A percentile compares a stretch with the other conserved stretches of the same genome.
These are phyloP conservation scores for Phytomonas francai DNA, from an alignment of 208 protist genomes.

Conservation along the genomic window DNA sequence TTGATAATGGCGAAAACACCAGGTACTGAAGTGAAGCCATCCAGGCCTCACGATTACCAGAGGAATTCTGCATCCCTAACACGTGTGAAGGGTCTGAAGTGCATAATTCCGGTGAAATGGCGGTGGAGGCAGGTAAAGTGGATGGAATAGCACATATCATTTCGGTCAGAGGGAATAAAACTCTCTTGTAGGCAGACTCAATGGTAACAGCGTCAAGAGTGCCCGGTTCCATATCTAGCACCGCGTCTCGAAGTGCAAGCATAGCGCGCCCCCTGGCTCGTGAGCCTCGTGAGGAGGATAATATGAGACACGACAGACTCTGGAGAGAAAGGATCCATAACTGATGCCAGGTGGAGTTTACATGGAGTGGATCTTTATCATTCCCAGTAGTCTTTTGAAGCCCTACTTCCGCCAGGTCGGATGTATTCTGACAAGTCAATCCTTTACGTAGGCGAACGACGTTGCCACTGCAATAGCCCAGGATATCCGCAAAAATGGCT, in stretches of 20 bases:
- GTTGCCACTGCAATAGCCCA: background rate
- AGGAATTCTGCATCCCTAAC: background rate
- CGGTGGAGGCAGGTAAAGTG: background rate
- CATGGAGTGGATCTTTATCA: background rate
- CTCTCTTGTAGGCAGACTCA: conserved; percentile 50
- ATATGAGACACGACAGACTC: background rate
- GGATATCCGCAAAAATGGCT: background rate
- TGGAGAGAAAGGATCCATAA: background rate
- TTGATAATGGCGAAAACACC: background rate
- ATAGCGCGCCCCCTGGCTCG: conserved; percentile 23
- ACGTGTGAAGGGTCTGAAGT: background rate
- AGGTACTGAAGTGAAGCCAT: background rate
- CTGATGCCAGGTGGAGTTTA: background rate
- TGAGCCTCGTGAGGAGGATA: background rate
- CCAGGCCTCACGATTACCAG: background rate
- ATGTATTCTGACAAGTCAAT: background rate
- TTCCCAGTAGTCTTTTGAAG: background rate
- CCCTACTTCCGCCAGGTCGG: background rate
- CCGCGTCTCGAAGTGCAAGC: conserved; percentile 47
- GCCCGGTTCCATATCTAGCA: conserved; percentile 41
- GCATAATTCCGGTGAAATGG: background rate
- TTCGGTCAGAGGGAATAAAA: conserved; percentile 72
- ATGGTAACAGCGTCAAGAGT: conserved; percentile 23
- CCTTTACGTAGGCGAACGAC: background rate
- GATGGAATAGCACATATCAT: conserved; percentile 27